Evolutionary conservation across 2,329 filamentous ascomycete species (phyloP).

Genomic region (Lasiodiplodia theobromae): DNA sequence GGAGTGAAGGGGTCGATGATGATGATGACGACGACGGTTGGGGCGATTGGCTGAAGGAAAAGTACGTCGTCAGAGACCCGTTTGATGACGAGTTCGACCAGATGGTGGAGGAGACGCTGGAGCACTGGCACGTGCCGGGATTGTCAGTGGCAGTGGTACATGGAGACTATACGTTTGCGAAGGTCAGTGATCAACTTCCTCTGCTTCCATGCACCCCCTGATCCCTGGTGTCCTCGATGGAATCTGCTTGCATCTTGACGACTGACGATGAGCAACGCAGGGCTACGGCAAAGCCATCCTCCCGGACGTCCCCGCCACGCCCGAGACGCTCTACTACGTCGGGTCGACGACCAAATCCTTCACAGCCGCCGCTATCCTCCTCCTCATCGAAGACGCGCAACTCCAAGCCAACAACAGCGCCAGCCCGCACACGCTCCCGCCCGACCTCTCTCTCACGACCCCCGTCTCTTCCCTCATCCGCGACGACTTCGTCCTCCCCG

Average conservation of each 20-base stretch:
- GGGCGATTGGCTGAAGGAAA: constrained; percentile 1
- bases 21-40: neutral
- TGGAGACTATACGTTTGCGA: constrained; percentile 49
- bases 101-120: constrained; percentile 41
- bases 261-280: too few relatives aligned
- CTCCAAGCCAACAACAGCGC: neutral
- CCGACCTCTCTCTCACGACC: constrained; percentile 44
- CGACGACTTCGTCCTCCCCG: constrained; percentile 45
- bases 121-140: constrained; percentile 58
- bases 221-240: neutral
- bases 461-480: constrained; percentile 45
- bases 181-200: constrained; percentile 37
- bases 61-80: constrained; percentile 14
- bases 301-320: constrained; percentile 33
- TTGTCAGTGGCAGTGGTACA: constrained; percentile 58
- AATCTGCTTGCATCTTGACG: too few relatives aligned
- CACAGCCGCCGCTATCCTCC: constrained; percentile 36
- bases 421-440: neutral
- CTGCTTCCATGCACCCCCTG: neutral
- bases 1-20: neutral
- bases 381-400: constrained; percentile 37
- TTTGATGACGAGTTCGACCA: constrained; percentile 31
- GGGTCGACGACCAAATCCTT: constrained; percentile 43
- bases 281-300: constrained; percentile 35
- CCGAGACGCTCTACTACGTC: constrained; percentile 38